phyloP scores from a whole-genome alignment of 148 eudicot genomes.

The Rhododendron molle region DNA sequence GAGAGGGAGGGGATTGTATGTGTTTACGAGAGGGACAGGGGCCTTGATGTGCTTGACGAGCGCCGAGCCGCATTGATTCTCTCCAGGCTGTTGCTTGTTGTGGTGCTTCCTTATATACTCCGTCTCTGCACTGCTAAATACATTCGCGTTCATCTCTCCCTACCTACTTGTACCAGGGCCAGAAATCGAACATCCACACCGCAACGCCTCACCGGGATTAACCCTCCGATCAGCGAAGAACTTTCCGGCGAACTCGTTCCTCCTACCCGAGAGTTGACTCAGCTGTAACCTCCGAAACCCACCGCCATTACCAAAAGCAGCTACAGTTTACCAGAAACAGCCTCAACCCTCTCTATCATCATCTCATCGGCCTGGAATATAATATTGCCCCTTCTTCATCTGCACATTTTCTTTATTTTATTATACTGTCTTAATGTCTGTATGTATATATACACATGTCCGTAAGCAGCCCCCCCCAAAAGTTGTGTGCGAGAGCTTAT shows the following conservation, averaged over 20 bases:
- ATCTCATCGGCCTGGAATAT: conserved; percentile 2
- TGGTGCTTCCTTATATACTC: conserved; percentile 62
- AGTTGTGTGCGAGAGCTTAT: too few relatives aligned
- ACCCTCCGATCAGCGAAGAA: too few relatives aligned
- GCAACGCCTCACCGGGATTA: too few relatives aligned
- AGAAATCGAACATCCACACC: too few relatives aligned
- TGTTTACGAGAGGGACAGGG: conserved; percentile 54
- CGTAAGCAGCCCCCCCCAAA: too few relatives aligned
- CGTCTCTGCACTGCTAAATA: conserved; percentile 31
- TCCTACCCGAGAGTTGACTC: conserved; percentile 11
- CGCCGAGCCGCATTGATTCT: conserved; percentile 65
- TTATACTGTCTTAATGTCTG: too few relatives aligned
- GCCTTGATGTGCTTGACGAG: conserved; percentile 81
- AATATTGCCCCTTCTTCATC: background rate
- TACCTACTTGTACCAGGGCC: background rate
- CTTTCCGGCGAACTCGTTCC: background rate
- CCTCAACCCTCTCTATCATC: conserved; percentile 6
- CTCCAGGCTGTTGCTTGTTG: conserved; percentile 43
- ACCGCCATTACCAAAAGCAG: conserved; percentile 8
- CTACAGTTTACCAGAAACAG: background rate
- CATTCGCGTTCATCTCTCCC: conserved; percentile 29
- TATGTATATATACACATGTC: too few relatives aligned
- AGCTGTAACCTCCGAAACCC: background rate
- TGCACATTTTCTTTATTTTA: background rate
- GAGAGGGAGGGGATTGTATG: conserved; percentile 16